Percentiles rank a stretch among this genome's conserved stretches.
phyloP scores from a whole-genome alignment of 352 stramenopile species.

The Pythium oligandrum region DNA sequence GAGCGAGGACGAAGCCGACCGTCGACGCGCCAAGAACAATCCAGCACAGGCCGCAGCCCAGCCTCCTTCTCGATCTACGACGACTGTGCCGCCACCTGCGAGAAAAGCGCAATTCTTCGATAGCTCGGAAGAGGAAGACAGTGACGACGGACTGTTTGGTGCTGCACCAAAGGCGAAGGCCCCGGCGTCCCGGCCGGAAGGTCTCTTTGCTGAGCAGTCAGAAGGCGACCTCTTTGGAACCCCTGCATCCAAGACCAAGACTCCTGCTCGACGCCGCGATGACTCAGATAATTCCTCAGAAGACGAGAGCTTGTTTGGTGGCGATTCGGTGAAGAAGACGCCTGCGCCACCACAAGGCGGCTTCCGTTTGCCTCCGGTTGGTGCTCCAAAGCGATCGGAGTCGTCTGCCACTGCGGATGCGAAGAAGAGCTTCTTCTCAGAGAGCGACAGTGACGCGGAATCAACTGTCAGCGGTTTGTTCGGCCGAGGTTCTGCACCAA shows the following conservation, averaged over 20 bases:
- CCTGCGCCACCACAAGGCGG: constrained; percentile 14
- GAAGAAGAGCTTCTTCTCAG: constrained; percentile 24
- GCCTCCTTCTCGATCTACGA: neutral
- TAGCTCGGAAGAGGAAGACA: constrained; percentile 54
- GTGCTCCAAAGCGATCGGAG: constrained; percentile 1
- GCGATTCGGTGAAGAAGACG: constrained; percentile 6
- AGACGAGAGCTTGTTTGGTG: constrained; percentile 17
- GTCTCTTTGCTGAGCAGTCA: constrained; percentile 38
- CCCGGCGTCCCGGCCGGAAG: constrained; percentile 14
- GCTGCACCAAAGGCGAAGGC: constrained; percentile 16
- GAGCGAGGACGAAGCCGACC: constrained; percentile 16
- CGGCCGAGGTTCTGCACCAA: constrained; percentile 16
- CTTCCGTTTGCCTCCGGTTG: constrained; percentile 22
- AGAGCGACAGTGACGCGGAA: constrained; percentile 47
- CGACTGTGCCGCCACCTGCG: neutral
- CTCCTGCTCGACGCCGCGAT: constrained; percentile 2
- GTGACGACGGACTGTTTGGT: constrained; percentile 56
- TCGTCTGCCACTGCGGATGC: neutral
- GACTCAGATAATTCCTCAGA: constrained; percentile 24
- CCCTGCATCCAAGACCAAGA: constrained; percentile 1
- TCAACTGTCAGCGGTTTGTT: constrained; percentile 45
- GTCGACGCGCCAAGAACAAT: constrained; percentile 4
- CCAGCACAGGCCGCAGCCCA: constrained; percentile 3
- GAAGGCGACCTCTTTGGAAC: constrained; percentile 32
- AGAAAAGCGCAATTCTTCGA: constrained; percentile 49